phyloP scores from a whole-genome alignment of 108 stramenopile genomes.

The Nitzschia putrida region DNA sequence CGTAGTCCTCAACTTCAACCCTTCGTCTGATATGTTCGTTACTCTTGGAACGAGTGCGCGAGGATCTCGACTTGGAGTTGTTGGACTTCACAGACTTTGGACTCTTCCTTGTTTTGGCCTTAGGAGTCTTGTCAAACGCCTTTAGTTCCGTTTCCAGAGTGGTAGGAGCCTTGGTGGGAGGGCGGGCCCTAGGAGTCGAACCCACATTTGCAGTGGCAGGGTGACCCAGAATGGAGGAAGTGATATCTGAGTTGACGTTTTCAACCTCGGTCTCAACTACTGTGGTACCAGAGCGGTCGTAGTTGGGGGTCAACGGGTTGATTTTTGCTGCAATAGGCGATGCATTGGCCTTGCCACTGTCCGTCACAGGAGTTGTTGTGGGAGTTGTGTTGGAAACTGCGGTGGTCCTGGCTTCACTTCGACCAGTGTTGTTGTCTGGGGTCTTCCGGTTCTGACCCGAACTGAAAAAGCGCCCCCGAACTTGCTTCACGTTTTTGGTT shows the following conservation, averaged over 20 bases:
- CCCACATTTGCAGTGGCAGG: conserved; percentile 9
- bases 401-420: conserved; percentile 9
- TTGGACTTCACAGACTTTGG: neutral
- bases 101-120: conserved; percentile 17
- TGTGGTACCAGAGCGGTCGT: conserved; percentile 39
- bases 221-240: conserved; percentile 31
- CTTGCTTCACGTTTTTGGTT: neutral
- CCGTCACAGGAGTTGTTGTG: neutral
- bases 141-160: neutral
- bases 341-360: neutral
- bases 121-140: conserved; percentile 9
- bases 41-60: neutral
- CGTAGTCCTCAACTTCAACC: conserved; percentile 2
- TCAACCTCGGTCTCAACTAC: conserved; percentile 14
- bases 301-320: conserved; percentile 6
- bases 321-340: conserved; percentile 5
- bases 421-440: neutral
- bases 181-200: neutral
- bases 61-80: neutral
- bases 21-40: neutral
- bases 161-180: neutral
- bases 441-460: conserved; percentile 1
- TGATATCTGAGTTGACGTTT: conserved; percentile 40
- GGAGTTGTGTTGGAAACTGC: neutral
- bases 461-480: neutral